Percentiles rank a stretch among this genome's conserved stretches.
Conservation (phyloP, 1,139 yeast species). For the Blastobotrys persicus region DNA sequence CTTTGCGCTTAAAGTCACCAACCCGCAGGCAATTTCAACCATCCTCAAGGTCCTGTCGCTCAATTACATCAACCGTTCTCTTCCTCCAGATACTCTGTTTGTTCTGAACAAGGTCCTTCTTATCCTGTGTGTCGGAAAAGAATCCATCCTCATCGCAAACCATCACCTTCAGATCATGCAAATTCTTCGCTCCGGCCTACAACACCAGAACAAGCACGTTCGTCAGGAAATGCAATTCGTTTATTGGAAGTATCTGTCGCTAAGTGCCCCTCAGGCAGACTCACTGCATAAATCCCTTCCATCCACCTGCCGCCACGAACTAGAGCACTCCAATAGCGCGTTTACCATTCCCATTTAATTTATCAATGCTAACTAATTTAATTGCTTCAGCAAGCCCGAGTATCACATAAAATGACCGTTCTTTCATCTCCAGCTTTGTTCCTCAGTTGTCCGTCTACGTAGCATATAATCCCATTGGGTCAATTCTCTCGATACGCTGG, state of each 20-base stretch:
- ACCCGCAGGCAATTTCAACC: conserved; percentile 4
- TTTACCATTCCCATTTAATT: neutral
- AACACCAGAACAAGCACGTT: conserved; percentile 4
- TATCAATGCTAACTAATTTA: neutral
- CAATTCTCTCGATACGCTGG: no score
- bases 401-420: no score
- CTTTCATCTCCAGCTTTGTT: no score
- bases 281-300: conserved; percentile 1
- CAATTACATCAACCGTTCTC: neutral
- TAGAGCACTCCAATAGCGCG: neutral
- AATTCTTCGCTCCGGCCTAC: conserved; percentile 3
- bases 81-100: neutral
- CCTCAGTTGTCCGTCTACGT: no score
- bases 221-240: conserved; percentile 8
- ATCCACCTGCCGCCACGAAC: conserved; percentile 2
- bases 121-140: neutral
- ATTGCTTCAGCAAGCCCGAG: no score
- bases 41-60: neutral
- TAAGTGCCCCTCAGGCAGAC: conserved; percentile 1
- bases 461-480: no score
- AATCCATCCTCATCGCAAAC: neutral
- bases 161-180: conserved; percentile 4
- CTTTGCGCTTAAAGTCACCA: neutral
- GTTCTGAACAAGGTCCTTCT: conserved; percentile 3
- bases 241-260: conserved; percentile 6